Base-by-base conservation (phyloP, 208 protist genomes). In the Novymonas esmeraldas region DNA sequence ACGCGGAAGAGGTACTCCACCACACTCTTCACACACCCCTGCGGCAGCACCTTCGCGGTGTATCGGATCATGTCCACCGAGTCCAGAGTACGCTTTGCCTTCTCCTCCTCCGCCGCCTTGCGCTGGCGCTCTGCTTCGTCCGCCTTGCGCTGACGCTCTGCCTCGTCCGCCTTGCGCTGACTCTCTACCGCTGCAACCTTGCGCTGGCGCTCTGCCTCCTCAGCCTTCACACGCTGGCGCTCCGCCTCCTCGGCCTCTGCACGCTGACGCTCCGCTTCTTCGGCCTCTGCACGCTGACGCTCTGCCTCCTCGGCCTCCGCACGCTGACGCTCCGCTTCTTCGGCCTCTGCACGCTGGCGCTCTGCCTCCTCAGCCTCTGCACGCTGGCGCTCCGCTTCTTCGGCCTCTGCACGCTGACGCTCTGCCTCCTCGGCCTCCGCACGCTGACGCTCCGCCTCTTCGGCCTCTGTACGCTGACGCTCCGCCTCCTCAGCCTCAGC, bases 1-100 rank as follows among this genome's bases (percentile, higher is more conserved):
- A 79, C 48, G 34, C 68, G 59, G 46, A 76, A 63, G 42, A 85
- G 71, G 64, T 85, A 85, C 52, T 69, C 54, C 49, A 74, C 48
- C 6, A 80, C 68, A 5, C 20, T 6, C 28, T 34, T 56, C 31
- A 54, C 66, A 42, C 79, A 84, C 28, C 79, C 79, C 29, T 67
- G 71, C 42, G 59, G 60, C 20, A 75, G 60, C 36, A 69, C 45
- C 64, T 64, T 68, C 3, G 77, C 77, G 0, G 57, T 22, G 34
- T 22, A 36, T 10, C 68, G 77, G 45, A 78, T 74, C 58, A 28
- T 18, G 13, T 64, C 61, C 5, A 73, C 57, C 0, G 70, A 51
- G 38, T 76, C 69, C 0, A 76, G 26, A 50, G 44, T 61, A 28
- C 51, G 65, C 61, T 66, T 70, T 13, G 24, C 24, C 57, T 33